phyloP scores from a whole-genome alignment of 768 basidiomycete species.

The Collybia sordida region DNA sequence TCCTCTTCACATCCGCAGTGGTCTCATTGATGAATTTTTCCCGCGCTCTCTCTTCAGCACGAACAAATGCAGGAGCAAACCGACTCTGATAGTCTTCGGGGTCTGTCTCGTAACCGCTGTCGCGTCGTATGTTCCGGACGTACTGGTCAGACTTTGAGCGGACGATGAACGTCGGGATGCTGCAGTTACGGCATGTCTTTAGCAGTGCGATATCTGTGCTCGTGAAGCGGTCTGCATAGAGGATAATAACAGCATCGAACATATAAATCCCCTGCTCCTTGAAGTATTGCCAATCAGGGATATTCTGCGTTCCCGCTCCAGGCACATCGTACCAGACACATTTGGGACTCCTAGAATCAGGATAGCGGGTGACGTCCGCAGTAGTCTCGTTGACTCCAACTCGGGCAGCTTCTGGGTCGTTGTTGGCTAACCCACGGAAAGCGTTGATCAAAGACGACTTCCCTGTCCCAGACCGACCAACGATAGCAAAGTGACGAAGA shows the following conservation, averaged over 20 bases:
- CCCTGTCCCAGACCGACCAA: constrained; percentile 30
- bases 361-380: constrained; percentile 17
- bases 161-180: constrained; percentile 31
- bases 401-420: constrained; percentile 18
- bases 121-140: constrained; percentile 32
- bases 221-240: constrained; percentile 32
- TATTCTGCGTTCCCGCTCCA: constrained; percentile 29
- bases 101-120: constrained; percentile 36
- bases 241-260: constrained; percentile 29
- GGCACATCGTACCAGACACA: constrained; percentile 35
- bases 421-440: constrained; percentile 26
- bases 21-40: constrained; percentile 6
- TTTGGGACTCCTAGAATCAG: constrained; percentile 16
- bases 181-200: constrained; percentile 24
- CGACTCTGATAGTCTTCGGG: constrained; percentile 10
- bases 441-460: constrained; percentile 36
- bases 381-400: constrained; percentile 29
- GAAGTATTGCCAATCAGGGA: constrained; percentile 34
- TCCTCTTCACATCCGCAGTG: constrained; percentile 2
- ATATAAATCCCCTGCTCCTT: constrained; percentile 34
- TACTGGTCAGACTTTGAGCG: constrained; percentile 31
- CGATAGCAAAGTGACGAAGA: constrained; percentile 25
- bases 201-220: constrained; percentile 32
- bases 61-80: not conserved
- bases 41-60: not conserved